Evolutionary conservation across 306 rosid species (phyloP), one percentile per base, ranked within the genome.

Genomic region (Glycyrrhiza uralensis): DNA sequence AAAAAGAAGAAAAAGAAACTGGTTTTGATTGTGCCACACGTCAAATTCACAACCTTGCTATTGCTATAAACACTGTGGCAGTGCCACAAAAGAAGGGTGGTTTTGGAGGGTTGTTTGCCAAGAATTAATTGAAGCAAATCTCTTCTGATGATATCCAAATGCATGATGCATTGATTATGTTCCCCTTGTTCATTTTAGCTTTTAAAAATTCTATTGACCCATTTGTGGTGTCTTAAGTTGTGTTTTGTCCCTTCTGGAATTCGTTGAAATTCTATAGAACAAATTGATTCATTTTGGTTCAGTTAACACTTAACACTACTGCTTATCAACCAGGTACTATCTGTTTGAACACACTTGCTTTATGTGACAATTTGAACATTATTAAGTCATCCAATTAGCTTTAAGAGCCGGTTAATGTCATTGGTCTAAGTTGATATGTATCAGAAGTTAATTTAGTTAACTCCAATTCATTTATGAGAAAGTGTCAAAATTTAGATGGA

Each of bases 61-160:
- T 35, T 17, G 4, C 71, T 72, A 41, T 49, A 81, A 36, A 8
- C 65, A 6, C 92, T 0, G 90, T 85, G 32, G 79, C 66, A 0
- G 82, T 87, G 75, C 96, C 92, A 3, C 88, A 45, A 14, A 88
- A 88, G 88, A 91, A 91, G 64, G 82, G 84, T 33, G 89, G 87
- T 66, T 89, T 84, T 55, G 96, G 87, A 39, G 91, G 97, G 5
- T 87, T 91, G 13, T 91, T 91, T 69, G 82, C 87, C 24, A 86
- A 86, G 79, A 82, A 83, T 28, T 82, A 83, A 80, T 23, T 81
- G 68, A 86, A 57, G 54, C 2, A 23, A 7, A n/a, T n/a, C n/a
- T 60, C 18, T 56, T 17, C 18, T n/a, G n/a, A 60, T 56, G 19
- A 8, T 1, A 8, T 69, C 14, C 72, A 24, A 71, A 5, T 71